phyloP scores from a whole-genome alignment of 2,329 filamentous ascomycete genomes.

The Fusarium sp. region DNA sequence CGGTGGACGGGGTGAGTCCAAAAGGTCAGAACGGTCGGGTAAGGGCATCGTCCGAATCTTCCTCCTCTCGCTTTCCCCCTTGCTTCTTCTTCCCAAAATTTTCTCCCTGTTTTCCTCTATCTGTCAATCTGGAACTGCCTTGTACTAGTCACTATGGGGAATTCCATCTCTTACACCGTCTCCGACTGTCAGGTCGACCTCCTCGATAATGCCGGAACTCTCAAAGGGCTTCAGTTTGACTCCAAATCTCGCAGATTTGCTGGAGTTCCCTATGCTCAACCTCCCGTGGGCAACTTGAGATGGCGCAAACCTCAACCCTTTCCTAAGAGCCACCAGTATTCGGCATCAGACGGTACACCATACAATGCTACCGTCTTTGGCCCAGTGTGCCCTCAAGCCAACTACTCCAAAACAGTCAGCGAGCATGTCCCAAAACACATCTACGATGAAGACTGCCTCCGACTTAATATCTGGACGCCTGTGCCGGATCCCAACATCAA shows the following conservation, averaged over 20 bases:
- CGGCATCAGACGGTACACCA: constrained; percentile 36
- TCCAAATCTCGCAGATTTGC: constrained; percentile 50
- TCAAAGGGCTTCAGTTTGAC: constrained; percentile 51
- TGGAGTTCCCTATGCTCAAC: constrained; percentile 54
- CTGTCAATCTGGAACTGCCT: neutral
- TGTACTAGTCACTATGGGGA: constrained; percentile 13
- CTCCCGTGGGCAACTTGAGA: constrained; percentile 51
- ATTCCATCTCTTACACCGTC: constrained; percentile 20
- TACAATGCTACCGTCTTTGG: constrained; percentile 53
- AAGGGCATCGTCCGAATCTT: neutral
- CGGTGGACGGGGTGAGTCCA: neutral
- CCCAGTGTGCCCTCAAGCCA: constrained; percentile 55
- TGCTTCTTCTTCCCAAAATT: neutral
- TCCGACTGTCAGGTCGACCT: constrained; percentile 13
- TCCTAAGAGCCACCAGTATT: constrained; percentile 45
- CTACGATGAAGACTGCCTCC: constrained; percentile 56
- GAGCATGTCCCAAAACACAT: constrained; percentile 11
- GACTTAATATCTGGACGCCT: constrained; percentile 61
- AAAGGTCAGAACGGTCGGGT: neutral
- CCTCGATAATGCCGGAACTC: neutral
- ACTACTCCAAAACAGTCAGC: constrained; percentile 19
- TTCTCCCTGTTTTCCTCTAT: neutral
- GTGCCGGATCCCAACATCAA: constrained; percentile 33
- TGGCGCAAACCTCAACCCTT: constrained; percentile 54
- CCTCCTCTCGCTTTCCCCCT: neutral